These are phyloP conservation scores for Casuarina glauca DNA, from an alignment of 306 rosid genomes.

Conservation along the genomic window DNA sequence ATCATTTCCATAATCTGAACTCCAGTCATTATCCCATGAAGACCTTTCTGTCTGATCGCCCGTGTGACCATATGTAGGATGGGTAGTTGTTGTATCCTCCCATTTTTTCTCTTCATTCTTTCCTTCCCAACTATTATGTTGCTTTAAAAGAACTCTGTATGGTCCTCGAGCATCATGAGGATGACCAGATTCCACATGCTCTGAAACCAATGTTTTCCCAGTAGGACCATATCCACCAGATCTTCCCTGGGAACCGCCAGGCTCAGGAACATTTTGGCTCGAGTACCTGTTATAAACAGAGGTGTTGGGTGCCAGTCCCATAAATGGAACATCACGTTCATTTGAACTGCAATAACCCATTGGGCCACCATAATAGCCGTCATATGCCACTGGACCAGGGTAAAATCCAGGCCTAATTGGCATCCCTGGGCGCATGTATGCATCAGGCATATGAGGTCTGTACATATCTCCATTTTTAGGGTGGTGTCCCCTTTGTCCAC, in stretches of 20 bases:
- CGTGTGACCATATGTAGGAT: constrained; percentile 34
- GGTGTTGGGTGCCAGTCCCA: constrained; percentile 73
- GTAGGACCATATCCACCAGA: constrained; percentile 54
- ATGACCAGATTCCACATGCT: constrained; percentile 61
- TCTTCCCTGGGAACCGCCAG: constrained; percentile 59
- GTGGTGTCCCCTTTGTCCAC: constrained; percentile 73
- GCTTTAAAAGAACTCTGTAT: constrained; percentile 86
- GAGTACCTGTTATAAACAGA: constrained; percentile 58
- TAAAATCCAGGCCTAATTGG: constrained; percentile 86
- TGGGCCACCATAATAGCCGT: constrained; percentile 75
- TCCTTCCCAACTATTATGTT: constrained; percentile 58
- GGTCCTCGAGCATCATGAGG: constrained; percentile 68
- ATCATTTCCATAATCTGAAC: constrained; percentile 50
- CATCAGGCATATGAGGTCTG: constrained; percentile 84
- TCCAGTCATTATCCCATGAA: constrained; percentile 59
- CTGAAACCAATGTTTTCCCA: constrained; percentile 46
- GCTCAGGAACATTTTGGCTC: constrained; percentile 58
- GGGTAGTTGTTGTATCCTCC: constrained; percentile 43
- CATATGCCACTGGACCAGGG: constrained; percentile 75
- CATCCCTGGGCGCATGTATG: constrained; percentile 74
- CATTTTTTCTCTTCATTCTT: constrained; percentile 56
- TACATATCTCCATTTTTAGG: constrained; percentile 84
- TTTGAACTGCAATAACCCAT: constrained; percentile 71
- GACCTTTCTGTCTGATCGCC: constrained; percentile 45
- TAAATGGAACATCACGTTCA: constrained; percentile 71